These are phyloP conservation scores for Amanita rubescens DNA, from an alignment of 768 basidiomycete species.

Conservation along the genomic window DNA sequence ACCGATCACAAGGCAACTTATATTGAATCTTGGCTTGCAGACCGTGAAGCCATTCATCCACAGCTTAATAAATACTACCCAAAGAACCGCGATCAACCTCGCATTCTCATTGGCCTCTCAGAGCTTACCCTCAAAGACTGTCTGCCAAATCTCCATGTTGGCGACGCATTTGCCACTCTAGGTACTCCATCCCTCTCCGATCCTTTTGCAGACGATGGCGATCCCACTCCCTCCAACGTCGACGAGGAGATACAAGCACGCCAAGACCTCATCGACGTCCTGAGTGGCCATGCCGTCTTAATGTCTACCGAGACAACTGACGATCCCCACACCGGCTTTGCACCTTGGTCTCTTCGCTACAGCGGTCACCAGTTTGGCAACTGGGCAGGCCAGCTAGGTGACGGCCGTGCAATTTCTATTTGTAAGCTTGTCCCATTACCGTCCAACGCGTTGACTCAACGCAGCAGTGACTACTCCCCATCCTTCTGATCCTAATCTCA, in stretches of 20 bases:
- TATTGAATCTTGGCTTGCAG: constrained; percentile 72
- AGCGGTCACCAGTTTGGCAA: constrained; percentile 86
- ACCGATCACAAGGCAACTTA: constrained; percentile 50
- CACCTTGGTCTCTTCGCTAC: constrained; percentile 86
- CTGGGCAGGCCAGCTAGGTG: constrained; percentile 94
- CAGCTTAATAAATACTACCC: constrained; percentile 41
- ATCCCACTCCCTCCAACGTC: constrained; percentile 24
- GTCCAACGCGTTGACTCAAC: neutral
- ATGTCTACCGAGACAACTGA: constrained; percentile 32
- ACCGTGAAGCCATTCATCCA: constrained; percentile 46
- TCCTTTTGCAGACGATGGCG: constrained; percentile 29
- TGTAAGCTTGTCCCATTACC: constrained; percentile 22
- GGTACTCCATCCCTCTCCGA: constrained; percentile 50
- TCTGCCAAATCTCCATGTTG: constrained; percentile 80
- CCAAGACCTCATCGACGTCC: constrained; percentile 71
- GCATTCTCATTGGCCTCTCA: constrained; percentile 67
- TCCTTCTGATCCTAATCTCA: constrained; percentile 42
- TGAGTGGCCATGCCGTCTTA: constrained; percentile 71
- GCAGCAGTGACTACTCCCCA: constrained; percentile 70
- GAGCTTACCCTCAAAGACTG: constrained; percentile 63
- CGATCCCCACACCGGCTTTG: constrained; percentile 30
- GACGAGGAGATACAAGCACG: constrained; percentile 44
- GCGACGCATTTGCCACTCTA: constrained; percentile 67
- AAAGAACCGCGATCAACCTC: constrained; percentile 41
- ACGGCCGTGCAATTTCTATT: constrained; percentile 91